These are phyloP conservation scores for Lentinula raphanica DNA, from an alignment of 768 basidiomycete genomes.

Conservation along the genomic window DNA sequence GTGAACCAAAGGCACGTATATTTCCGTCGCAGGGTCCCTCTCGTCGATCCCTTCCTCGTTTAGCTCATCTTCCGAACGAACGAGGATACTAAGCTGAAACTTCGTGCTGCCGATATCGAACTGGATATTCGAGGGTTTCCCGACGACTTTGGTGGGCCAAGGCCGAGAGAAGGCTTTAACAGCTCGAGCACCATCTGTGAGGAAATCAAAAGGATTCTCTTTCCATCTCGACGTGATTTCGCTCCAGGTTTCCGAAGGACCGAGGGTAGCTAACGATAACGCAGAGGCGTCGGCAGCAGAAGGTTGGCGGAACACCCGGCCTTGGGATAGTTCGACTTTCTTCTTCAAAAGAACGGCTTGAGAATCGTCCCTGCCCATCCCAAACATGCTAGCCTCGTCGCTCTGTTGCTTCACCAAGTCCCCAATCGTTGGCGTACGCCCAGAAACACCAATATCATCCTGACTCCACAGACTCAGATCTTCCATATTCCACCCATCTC, in stretches of 20 bases:
- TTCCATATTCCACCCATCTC: constrained; percentile 96
- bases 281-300: constrained; percentile 24
- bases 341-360: constrained; percentile 33
- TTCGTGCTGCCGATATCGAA: constrained; percentile 71
- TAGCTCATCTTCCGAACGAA: constrained; percentile 52
- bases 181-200: constrained; percentile 84
- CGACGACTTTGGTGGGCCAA: constrained; percentile 73
- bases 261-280: constrained; percentile 31
- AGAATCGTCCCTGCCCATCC: constrained; percentile 26
- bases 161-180: constrained; percentile 82
- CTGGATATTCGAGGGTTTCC: constrained; percentile 54
- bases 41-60: constrained; percentile 15
- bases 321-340: constrained; percentile 11
- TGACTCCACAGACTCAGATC: constrained; percentile 85
- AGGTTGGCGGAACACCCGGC: constrained; percentile 5
- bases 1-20: constrained; percentile 88
- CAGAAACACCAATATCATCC: constrained; percentile 49
- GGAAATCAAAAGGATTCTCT: constrained; percentile 59
- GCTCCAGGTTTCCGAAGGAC: constrained; percentile 13
- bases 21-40: constrained; percentile 68
- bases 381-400: constrained; percentile 21
- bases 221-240: constrained; percentile 26
- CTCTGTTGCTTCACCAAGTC: constrained; percentile 17
- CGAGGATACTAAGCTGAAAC: constrained; percentile 66
- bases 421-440: constrained; percentile 10